Evolutionary conservation across 768 basidiomycete genomes (phyloP), one percentile per base, ranked within the genome.

Genomic region (Gloeostereum incarnatum): DNA sequence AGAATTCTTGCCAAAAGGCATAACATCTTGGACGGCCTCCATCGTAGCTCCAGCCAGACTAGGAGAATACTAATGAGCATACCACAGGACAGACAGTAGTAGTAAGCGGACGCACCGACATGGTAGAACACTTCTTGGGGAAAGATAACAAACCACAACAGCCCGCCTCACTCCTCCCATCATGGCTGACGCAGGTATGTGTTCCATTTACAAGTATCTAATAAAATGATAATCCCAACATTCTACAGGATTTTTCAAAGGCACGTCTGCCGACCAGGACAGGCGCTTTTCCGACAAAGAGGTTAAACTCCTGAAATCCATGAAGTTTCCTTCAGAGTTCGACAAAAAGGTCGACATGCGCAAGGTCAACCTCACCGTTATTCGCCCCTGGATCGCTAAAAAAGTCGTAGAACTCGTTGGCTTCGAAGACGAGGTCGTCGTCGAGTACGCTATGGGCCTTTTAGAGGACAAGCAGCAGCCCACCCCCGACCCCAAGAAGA

Each of bases 261-360:
- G 87, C 53, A 90, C 86, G 18, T 87, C 84, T 47, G 81, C 85
- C 22, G 87, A 88, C 66, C 86, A 92, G 60, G 89, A 92, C 58
- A 78, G 84, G 48, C 77, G 93, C 36, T 96, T 97, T 60, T 86
- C 86, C 20, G 88, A 97, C 73, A 96, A 97, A 66, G 91, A 94
- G 62, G 62, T 82, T 37, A 90, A 90, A 51, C 70, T 93, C 23
- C 76, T 94, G 49, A 91, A 86, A 61, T 53, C 73, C 5, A 83
- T 92, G 62, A 93, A 94, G 60, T 97, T 97, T 55, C 92, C 93
- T 5, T 55, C 82, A 0, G 75, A 85, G 50, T 96, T 93, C 50
- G 81, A 88, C 35, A 81, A 83, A 65, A 96, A 93, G 74, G 91
- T 96, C 31, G 93, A 97, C 56, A 84, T 93, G 75, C 77, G 88